A percentile compares a stretch with the other conserved stretches of the same genome.
Conservation (phyloP, 768 basidiomycete species). For the Amanita rimosa region DNA sequence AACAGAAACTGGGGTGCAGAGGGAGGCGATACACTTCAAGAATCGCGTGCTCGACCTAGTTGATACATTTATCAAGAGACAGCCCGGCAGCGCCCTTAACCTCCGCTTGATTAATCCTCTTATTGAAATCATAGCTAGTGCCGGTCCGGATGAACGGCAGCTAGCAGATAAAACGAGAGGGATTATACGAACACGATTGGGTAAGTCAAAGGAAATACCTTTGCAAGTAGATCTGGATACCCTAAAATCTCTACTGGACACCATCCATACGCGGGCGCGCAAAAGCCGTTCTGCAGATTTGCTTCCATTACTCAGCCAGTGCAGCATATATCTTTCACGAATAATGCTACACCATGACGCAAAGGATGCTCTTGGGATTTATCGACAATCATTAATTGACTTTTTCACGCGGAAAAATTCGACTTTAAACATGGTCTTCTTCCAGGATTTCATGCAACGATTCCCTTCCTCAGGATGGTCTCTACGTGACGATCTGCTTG, state of each 20-base stretch:
- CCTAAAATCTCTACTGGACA: constrained; percentile 36
- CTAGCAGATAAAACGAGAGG: constrained; percentile 82
- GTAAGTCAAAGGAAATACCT: constrained; percentile 63
- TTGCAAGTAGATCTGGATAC: constrained; percentile 31
- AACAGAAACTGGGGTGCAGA: constrained; percentile 55
- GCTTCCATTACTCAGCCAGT: constrained; percentile 52
- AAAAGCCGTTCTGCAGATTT: constrained; percentile 52
- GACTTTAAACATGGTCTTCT: constrained; percentile 57
- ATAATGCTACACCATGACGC: constrained; percentile 29
- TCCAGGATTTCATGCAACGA: constrained; percentile 67
- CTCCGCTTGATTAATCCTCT: constrained; percentile 66
- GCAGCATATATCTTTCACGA: constrained; percentile 60
- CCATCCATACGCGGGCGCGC: constrained; percentile 64
- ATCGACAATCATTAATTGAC: constrained; percentile 58
- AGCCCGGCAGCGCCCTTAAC: constrained; percentile 60
- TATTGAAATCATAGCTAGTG: constrained; percentile 57
- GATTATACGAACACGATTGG: constrained; percentile 63
- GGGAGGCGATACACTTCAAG: constrained; percentile 93
- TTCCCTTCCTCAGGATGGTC: constrained; percentile 56
- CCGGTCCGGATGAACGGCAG: constrained; percentile 71
- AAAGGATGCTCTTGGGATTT: constrained; percentile 36
- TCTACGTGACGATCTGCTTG: constrained; percentile 48
- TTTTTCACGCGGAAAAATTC: constrained; percentile 78
- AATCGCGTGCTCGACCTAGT: constrained; percentile 93
- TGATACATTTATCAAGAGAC: constrained; percentile 71